Base-by-base conservation (phyloP, 192 early-diverging fungal genomes). In the Coemansia sp. region DNA sequence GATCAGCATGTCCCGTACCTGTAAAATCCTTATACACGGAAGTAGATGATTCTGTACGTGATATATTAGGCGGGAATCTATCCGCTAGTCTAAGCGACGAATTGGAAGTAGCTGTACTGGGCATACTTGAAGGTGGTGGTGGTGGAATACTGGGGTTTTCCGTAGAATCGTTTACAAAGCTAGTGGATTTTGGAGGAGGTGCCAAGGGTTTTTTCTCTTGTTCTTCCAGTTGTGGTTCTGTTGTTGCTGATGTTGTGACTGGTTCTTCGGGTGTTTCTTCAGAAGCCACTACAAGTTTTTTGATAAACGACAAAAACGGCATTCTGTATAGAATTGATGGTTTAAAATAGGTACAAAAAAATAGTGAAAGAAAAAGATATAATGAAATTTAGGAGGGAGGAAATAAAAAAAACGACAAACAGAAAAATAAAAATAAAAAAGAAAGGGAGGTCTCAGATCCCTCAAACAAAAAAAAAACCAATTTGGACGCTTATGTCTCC, bases 21-120 rank as follows among this genome's bases (percentile, higher is more conserved):
- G 75, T 67, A 65, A 85, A 85, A 64, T 85, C 79, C 15, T 52
- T 67, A 72, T 85, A 85, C 68, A 70, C 64, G 4, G 74, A 70
- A 1, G 69, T n/a, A 7, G 70, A 60, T 5, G 73, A 72, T 8
- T 72, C 72, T 14, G 64, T 37, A 11, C 65, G 75, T 70, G 6
- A 70, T 66, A 28, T 74, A 4, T 38, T 53, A 5, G 61, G 65
- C 20, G 69, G 22, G 22, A 28, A 28, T 28, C 22, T 28, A 28
- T 28, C 22, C 22, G 22, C 22, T 28, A 28, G 22, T 28, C 22
- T 28, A 0, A 28, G 1, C 22, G 22, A 28, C 1, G 22, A 28
- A 28, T 28, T 28, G 22, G 22, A 28, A 28, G 22, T 28, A 28
- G 22, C 22, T 28, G 22, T 28, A 28, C 22, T 28, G 1, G 22